Percentiles rank a stretch among this genome's conserved stretches.
Evolutionary conservation across 805 yeast species (phyloP).

Genomic region (Metschnikowia cerradonensis): DNA sequence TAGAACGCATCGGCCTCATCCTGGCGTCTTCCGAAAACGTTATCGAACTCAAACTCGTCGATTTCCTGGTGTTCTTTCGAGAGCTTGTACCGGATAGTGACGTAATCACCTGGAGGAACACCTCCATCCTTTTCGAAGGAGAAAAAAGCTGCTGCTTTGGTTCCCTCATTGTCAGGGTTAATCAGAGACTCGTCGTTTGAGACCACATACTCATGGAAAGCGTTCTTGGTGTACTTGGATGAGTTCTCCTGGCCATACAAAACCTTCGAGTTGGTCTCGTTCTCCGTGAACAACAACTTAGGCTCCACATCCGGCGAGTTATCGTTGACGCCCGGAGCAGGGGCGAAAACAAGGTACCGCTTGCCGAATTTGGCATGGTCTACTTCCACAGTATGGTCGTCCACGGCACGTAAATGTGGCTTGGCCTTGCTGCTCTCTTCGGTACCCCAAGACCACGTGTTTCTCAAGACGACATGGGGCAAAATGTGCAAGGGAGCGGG

Average conservation of each 20-base stretch:
- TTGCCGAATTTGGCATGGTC: conserved; percentile 68
- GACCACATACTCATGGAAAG: conserved; percentile 80
- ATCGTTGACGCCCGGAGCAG: conserved; percentile 72
- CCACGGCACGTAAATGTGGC: conserved; percentile 45
- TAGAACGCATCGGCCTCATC: conserved; percentile 92
- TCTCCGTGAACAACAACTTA: conserved; percentile 75
- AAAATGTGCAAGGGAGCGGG: conserved; percentile 85
- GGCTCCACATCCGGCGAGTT: conserved; percentile 69
- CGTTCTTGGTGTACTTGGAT: conserved; percentile 71
- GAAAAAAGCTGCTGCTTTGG: conserved; percentile 83
- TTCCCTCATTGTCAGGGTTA: conserved; percentile 70
- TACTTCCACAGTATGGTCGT: conserved; percentile 50
- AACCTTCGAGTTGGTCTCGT: conserved; percentile 72
- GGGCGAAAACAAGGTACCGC: conserved; percentile 64
- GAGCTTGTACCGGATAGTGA: conserved; percentile 75
- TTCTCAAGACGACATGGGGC: conserved; percentile 82
- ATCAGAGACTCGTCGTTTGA: conserved; percentile 55
- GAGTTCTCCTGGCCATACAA: conserved; percentile 64
- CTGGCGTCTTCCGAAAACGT: conserved; percentile 62
- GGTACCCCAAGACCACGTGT: conserved; percentile 91
- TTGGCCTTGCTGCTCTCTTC: conserved; percentile 44
- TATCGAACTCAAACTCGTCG: conserved; percentile 73
- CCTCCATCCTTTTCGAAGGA: conserved; percentile 72
- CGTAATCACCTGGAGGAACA: conserved; percentile 83
- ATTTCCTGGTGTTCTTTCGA: conserved; percentile 43